Base-by-base conservation (phyloP, 768 basidiomycete genomes). In the Phanerochaete carnosa region DNA sequence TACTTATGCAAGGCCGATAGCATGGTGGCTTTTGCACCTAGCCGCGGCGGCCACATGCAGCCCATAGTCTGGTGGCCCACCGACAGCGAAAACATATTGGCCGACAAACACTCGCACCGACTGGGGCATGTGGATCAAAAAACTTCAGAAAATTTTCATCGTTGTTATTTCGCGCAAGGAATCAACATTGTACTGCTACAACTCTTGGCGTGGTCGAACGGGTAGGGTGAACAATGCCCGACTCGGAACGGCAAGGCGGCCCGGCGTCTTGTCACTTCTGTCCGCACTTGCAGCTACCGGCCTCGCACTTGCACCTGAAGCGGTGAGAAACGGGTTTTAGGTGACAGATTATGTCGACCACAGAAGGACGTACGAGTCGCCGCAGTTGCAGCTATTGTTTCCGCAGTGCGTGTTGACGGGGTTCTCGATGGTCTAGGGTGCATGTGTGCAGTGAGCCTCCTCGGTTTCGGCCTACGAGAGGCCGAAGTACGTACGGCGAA, bases 381-480 rank as follows among this genome's bases (percentile, higher is more conserved):
- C 35, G 35, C 54, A 55, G 54, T 33, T 55, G 37, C 54, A 55
- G 54, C 28, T 55, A 23, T 4, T 55, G 54, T 55, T 55, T 35
- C 54, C 54, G 54, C 54, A 55, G 54, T 55, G 33, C 11, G 33
- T n/a, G 23, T 55, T 43, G 25, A 39, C 23, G 16, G 54, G 54
- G 54, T 22, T 43, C 8, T 19, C 39, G 19, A 43, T 19, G 19
- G 19, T 43, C 39, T 43, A 19, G 11, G 39, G 33, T 13, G 33
- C 6, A 7, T 35, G 33, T 13, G 13, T 13, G 7, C 33, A 35
- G 33, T 35, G 33, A 35, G 33, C 33, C 33, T 35, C 33, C 33
- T 7, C 33, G 13, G 13, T 35, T 13, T 7, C 33, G 33, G 13
- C 33, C 33, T 13, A n/a, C n/a, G n/a, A n/a, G n/a, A 35, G 33